Evolutionary conservation across 1,284 basidiomycete genomes (phyloP).

Genomic region (Trametes sp.): DNA sequence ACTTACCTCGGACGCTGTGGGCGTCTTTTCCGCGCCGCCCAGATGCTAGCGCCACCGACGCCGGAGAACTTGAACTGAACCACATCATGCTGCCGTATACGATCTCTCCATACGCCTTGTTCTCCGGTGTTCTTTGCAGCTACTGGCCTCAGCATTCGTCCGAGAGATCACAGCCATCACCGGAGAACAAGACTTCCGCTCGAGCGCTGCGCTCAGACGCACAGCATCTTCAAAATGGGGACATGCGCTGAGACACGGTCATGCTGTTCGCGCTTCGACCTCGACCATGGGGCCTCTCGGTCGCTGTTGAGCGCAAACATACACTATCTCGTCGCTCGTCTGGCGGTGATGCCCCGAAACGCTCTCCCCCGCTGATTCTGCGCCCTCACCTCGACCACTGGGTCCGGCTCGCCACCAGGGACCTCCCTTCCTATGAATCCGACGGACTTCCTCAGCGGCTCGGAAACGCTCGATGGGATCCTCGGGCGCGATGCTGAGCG

Average conservation of each 20-base stretch:
- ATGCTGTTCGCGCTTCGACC: background rate
- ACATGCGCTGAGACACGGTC: conserved; percentile 5
- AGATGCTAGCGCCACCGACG: too few species aligned
- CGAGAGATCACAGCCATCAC: background rate
- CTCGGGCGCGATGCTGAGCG: conserved; percentile 14
- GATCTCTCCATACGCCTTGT: too few species aligned
- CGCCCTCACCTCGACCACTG: conserved; percentile 8
- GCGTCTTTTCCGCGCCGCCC: too few species aligned
- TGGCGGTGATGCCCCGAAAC: conserved; percentile 4
- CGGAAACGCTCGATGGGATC: conserved; percentile 1
- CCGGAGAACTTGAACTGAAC: too few species aligned
- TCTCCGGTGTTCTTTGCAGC: too few species aligned
- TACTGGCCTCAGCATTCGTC: too few species aligned
- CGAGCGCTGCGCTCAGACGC: conserved; percentile 12
- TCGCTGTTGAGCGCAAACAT: background rate
- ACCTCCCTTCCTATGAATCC: conserved; percentile 9
- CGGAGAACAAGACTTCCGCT: background rate
- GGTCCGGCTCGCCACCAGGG: background rate
- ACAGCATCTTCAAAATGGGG: conserved; percentile 5
- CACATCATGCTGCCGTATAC: too few species aligned
- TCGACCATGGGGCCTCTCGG: background rate
- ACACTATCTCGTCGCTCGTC: background rate
- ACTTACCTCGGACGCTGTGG: too few species aligned
- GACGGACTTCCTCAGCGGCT: conserved; percentile 7
- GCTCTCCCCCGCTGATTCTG: conserved; percentile 3